phyloP scores from a whole-genome alignment of 1,284 basidiomycete species.

The Thecaphora thlaspeos region DNA sequence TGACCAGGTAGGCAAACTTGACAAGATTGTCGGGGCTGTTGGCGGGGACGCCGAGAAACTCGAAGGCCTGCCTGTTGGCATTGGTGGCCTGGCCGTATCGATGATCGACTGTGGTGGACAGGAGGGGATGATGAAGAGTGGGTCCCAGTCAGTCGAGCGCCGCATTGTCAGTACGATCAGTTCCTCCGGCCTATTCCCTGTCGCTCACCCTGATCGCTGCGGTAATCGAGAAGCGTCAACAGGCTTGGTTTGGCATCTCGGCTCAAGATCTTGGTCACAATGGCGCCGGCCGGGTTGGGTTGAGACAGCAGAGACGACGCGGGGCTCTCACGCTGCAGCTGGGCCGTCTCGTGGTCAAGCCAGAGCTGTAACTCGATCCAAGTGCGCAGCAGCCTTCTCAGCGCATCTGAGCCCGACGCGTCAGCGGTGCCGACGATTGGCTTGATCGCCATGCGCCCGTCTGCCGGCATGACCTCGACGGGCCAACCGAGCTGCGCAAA shows the following conservation, averaged over 20 bases:
- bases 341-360: conserved; percentile 16
- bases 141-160: no score
- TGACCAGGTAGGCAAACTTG: conserved; percentile 33
- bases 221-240: conserved; percentile 6
- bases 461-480: conserved; percentile 9
- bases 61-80: conserved; percentile 13
- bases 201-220: conserved; percentile 8
- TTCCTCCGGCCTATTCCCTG: no score
- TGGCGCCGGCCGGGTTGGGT: no score
- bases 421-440: conserved; percentile 4
- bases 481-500: conserved; percentile 23
- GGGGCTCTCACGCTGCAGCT: conserved; percentile 9
- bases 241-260: conserved; percentile 4
- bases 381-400: conserved; percentile 21
- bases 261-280: background rate
- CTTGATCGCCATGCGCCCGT: conserved; percentile 18
- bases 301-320: conserved; percentile 2
- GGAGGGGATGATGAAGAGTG: no score
- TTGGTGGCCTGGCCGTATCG: no score
- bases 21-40: conserved; percentile 24
- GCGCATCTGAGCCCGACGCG: background rate
- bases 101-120: no score
- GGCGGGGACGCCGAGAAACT: conserved; percentile 17
- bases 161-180: no score
- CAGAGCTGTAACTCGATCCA: conserved; percentile 38